phyloP scores from a whole-genome alignment of 352 stramenopile species.

The Pythium pyrilobum region DNA sequence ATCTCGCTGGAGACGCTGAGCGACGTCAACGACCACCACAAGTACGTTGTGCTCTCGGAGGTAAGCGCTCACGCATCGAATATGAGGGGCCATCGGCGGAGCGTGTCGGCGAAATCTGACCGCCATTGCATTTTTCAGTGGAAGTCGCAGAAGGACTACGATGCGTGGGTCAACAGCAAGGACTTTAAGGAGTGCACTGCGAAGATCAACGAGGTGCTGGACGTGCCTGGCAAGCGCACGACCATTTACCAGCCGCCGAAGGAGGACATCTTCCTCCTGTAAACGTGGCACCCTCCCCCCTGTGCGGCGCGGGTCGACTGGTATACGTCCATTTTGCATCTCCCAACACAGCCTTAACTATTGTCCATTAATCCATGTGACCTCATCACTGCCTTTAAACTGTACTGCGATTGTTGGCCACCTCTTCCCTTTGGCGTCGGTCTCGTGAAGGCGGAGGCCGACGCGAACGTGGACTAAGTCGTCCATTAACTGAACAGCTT shows the following conservation, averaged over 20 bases:
- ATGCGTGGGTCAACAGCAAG: slow-evolving; percentile 70
- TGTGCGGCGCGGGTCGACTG: not conserved
- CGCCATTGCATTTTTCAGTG: slow-evolving; percentile 34
- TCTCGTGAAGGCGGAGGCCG: too few species aligned
- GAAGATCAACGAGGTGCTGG: slow-evolving; percentile 84
- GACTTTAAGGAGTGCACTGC: slow-evolving; percentile 76
- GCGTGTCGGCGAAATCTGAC: not conserved
- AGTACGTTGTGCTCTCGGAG: slow-evolving; percentile 84
- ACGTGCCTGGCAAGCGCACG: slow-evolving; percentile 80
- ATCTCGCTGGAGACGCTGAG: slow-evolving; percentile 79
- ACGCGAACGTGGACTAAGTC: too few species aligned
- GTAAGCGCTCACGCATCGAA: slow-evolving; percentile 20
- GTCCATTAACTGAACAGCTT: too few species aligned
- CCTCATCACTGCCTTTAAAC: too few species aligned
- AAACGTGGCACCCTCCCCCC: slow-evolving; percentile 3
- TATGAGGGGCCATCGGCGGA: too few species aligned
- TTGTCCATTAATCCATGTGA: slow-evolving; percentile 20
- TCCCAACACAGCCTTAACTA: slow-evolving; percentile 10
- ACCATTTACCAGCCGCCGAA: slow-evolving; percentile 78
- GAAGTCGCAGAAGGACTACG: slow-evolving; percentile 75
- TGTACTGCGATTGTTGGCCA: too few species aligned
- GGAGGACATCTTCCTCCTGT: slow-evolving; percentile 85
- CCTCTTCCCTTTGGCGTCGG: too few species aligned
- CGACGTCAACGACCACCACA: slow-evolving; percentile 82
- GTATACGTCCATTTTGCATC: not conserved